Evolutionary conservation across 2,329 filamentous ascomycete species (phyloP).

Genomic region (Clathrospora elynae): DNA sequence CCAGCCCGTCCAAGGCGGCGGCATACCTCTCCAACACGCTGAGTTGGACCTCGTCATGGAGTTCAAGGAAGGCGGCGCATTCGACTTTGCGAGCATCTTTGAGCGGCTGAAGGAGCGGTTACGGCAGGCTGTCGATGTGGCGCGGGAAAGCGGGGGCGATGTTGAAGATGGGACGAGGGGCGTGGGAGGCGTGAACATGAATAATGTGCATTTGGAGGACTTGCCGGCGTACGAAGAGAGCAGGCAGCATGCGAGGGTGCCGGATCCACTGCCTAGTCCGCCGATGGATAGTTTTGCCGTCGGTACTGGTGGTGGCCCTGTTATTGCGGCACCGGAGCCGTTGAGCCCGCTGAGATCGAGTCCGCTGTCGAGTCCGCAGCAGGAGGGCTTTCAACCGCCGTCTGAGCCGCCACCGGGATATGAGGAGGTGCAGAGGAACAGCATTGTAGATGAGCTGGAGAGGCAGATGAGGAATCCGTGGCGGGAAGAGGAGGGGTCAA

Average conservation of each 20-base stretch:
- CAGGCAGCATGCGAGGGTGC: constrained; percentile 44
- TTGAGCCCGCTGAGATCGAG: constrained; percentile 36
- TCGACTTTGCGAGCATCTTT: constrained; percentile 83
- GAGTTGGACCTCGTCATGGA: constrained; percentile 81
- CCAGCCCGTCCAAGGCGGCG: constrained; percentile 80
- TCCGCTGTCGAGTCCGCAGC: constrained; percentile 38
- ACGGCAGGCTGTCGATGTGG: constrained; percentile 77
- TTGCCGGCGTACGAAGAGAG: constrained; percentile 82
- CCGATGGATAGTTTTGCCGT: constrained; percentile 13
- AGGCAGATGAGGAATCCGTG: constrained; percentile 43
- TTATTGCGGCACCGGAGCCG: constrained; percentile 22
- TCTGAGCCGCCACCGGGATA: constrained; percentile 87
- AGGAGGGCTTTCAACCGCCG: constrained; percentile 55
- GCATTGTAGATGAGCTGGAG: constrained; percentile 75
- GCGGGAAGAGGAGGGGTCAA: constrained; percentile 18
- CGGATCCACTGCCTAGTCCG: constrained; percentile 41
- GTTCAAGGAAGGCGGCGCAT: constrained; percentile 95
- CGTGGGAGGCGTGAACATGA: constrained; percentile 59
- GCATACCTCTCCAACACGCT: constrained; percentile 74
- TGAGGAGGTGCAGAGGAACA: constrained; percentile 85
- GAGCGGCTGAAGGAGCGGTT: constrained; percentile 84
- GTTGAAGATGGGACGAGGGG: constrained; percentile 51
- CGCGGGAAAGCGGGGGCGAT: constrained; percentile 64
- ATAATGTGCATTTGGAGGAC: constrained; percentile 79
- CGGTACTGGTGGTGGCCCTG: constrained; percentile 21